Evolutionary conservation across 768 basidiomycete genomes (phyloP).

Genomic region (Psilocybe tampanensis): DNA sequence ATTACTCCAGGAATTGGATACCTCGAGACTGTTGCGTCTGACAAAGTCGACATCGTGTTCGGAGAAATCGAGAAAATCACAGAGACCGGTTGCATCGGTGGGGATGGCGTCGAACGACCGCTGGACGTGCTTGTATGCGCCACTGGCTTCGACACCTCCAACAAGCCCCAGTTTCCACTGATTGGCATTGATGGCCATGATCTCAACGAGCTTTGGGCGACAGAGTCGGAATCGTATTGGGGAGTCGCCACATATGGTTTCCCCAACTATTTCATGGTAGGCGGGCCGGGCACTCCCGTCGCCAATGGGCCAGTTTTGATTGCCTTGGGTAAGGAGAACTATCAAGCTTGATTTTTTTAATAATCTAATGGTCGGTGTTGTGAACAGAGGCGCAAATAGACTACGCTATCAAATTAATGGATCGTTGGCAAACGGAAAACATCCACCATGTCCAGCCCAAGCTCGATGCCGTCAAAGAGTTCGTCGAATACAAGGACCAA

Average conservation of each 20-base stretch:
- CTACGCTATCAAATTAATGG: constrained; percentile 34
- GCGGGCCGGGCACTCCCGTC: constrained; percentile 37
- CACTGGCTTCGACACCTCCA: constrained; percentile 39
- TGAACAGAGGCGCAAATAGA: constrained; percentile 33
- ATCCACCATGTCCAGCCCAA: constrained; percentile 38
- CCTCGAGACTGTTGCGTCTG: constrained; percentile 31
- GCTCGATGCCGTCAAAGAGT: constrained; percentile 34
- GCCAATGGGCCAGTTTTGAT: constrained; percentile 35
- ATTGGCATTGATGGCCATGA: constrained; percentile 26
- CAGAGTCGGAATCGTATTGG: constrained; percentile 32
- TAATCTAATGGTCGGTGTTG: not conserved
- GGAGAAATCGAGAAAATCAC: constrained; percentile 31
- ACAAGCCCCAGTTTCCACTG: constrained; percentile 34
- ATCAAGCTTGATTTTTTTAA: not conserved
- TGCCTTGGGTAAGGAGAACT: constrained; percentile 31
- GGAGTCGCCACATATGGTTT: constrained; percentile 33
- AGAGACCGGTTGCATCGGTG: constrained; percentile 27
- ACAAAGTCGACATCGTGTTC: constrained; percentile 33
- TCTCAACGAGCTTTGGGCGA: constrained; percentile 33
- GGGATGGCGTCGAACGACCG: constrained; percentile 30
- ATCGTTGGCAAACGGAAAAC: constrained; percentile 38
- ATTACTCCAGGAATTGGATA: constrained; percentile 37
- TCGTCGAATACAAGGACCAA: constrained; percentile 30
- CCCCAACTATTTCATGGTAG: constrained; percentile 35
- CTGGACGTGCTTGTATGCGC: constrained; percentile 41